phyloP scores from a whole-genome alignment of 2,329 filamentous ascomycete species.

The Graphiopsis chlorocephala region DNA sequence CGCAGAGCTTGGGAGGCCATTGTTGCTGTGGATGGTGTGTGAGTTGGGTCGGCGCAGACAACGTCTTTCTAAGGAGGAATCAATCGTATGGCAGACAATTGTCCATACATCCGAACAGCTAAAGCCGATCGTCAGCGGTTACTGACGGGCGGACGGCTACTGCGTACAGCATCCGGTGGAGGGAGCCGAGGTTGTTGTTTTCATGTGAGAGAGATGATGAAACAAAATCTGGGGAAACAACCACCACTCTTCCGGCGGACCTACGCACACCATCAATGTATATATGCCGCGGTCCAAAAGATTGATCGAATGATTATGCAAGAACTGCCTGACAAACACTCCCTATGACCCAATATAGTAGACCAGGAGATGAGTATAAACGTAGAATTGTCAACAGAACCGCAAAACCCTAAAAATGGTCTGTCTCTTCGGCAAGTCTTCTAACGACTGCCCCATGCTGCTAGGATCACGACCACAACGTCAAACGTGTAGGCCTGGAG shows the following conservation, averaged over 20 bases:
- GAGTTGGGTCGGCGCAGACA: neutral
- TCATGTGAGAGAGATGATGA: neutral
- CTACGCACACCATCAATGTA: no score
- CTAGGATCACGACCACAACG: no score
- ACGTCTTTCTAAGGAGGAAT: neutral
- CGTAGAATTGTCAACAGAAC: no score
- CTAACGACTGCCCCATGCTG: no score
- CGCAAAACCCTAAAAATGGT: no score
- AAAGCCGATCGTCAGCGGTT: neutral
- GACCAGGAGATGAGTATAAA: no score
- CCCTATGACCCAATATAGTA: no score
- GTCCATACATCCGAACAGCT: neutral
- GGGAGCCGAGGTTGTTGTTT: neutral
- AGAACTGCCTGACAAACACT: no score
- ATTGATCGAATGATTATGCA: no score
- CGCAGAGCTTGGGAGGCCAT: conserved; percentile 12
- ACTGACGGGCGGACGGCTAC: neutral
- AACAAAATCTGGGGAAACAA: neutral
- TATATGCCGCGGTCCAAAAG: no score
- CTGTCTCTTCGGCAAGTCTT: no score
- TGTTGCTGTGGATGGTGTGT: neutral
- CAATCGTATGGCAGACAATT: neutral
- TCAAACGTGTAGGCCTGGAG: no score
- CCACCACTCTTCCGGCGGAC: neutral
- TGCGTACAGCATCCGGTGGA: neutral